phyloP scores from a whole-genome alignment of 2,329 filamentous ascomycete species.

The Bipolaris oryzae region DNA sequence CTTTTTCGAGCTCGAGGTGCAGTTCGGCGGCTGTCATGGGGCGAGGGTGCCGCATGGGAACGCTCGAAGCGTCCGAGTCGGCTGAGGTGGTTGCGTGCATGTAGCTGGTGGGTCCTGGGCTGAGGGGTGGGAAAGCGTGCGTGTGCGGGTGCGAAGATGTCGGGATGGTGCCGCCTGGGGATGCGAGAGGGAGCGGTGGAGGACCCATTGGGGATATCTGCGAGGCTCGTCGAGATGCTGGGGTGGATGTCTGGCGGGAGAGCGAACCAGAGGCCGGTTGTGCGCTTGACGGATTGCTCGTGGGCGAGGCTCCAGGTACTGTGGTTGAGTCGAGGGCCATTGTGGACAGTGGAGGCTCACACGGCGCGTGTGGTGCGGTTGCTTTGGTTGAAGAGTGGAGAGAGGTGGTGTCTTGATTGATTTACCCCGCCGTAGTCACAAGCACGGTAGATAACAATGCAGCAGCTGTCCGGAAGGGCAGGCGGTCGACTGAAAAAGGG shows the following conservation, averaged over 20 bases:
- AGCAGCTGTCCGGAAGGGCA: background rate
- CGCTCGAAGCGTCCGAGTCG: conserved; percentile 53
- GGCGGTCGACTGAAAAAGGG: background rate
- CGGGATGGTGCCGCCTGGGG: conserved; percentile 42
- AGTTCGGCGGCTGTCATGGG: conserved; percentile 88
- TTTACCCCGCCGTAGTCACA: conserved; percentile 15
- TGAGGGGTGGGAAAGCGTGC: conserved; percentile 45
- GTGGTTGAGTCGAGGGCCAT: conserved; percentile 60
- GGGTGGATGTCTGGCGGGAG: conserved; percentile 32
- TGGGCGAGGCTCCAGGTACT: conserved; percentile 48
- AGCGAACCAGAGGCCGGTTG: conserved; percentile 35
- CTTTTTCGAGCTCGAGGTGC: conserved; percentile 88
- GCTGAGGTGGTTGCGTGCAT: conserved; percentile 25
- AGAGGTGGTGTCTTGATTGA: background rate
- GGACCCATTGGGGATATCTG: conserved; percentile 56
- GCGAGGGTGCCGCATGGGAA: conserved; percentile 81
- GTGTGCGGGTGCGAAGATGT: conserved; percentile 31
- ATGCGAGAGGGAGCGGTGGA: conserved; percentile 50
- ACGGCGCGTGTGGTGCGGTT: conserved; percentile 14
- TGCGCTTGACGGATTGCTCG: conserved; percentile 24
- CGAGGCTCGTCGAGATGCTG: conserved; percentile 43
- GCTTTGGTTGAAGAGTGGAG: conserved; percentile 1
- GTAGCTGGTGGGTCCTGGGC: conserved; percentile 37
- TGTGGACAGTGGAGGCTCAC: conserved; percentile 9
- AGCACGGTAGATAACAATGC: conserved; percentile 5